Evolutionary conservation across 768 basidiomycete genomes (phyloP), one percentile per base, ranked within the genome.

Genomic region (Amanita pallidorosea): DNA sequence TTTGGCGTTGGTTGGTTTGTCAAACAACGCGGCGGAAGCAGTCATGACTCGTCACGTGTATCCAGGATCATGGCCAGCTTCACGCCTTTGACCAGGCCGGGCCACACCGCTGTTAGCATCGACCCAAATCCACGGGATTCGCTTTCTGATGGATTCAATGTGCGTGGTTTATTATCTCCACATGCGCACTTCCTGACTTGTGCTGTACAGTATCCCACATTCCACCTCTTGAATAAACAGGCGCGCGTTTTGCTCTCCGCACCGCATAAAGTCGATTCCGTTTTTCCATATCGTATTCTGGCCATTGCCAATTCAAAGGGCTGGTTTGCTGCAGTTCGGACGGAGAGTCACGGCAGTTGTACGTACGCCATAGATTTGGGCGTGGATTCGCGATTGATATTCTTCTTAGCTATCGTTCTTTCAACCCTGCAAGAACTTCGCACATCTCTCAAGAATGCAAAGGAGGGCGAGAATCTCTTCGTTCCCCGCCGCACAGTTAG

Each of bases 261-360:
- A 15, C 67, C 73, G 1, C 63, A 82, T 25, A 66, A 71, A 55
- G 65, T 74, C 18, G 58, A 74, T 2, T 65, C 73, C 5, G 70
- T 73, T 22, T 64, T 58, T 42, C 52, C 57, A 7, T 77, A 74
- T 36, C 72, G 65, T 48, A 68, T 84, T 15, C 77, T 90, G 56
- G 73, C 79, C 3, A 69, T 76, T 2, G 72, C 80, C 2, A 85
- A 81, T 59, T 64, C 69, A 11, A 74, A 69, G 55, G 82, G 79
- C 25, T 88, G 81, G 79, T 89, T 88, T 63, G 82, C 77, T 42
- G 83, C 85, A 29, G 74, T 78, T 8, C 71, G 57, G 40, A 58
- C 65, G 45, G 50, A 51, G 20, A 44, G 43, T 42, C 58, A 64
- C 47, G 56, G 65, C 47, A 56, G 64, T 52, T 48, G 17, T 47